Base-by-base conservation (phyloP, 441 rosid species). In the Populus hybrid region DNA sequence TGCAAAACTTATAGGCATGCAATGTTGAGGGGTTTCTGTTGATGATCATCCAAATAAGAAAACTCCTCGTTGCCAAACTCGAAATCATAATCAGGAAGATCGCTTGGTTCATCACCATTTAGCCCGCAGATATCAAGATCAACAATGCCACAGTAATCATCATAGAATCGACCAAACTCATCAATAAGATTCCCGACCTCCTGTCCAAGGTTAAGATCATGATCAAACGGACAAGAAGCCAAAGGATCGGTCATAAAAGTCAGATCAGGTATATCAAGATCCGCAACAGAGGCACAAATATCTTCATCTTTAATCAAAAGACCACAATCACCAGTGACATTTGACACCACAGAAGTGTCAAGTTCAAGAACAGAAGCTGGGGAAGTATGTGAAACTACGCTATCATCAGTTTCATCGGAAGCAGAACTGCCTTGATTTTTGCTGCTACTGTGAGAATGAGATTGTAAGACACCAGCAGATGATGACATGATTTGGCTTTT, bases 11-110 rank as follows among this genome's bases (percentile, higher is more conserved):
- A 92, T 71, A 82, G 90, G 94, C 97, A 92, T 2, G 85, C 90
- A 56, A 93, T 91, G 78, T 93, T 88, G 82, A 90, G 81, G 64
- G 92, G 85, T 3, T 78, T 82, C 9, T 79, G 75, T 12, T 56
- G 80, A 71, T 86, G 82, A 82, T 89, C 90, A 42, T 82, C 89
- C 76, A 89, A 64, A 40, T 76, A 84, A 18, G 84, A 78, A 35
- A 90, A 84, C 20, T 90, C 95, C 74, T 87, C 82, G 33, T 77
- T 88, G 42, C 88, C 90, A 33, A 93, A 90, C 45, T 90, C 94
- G 36, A 96, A 96, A 76, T 94, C 97, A 64, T 80, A 93, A 85
- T 94, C 99, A 6, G 99, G 99, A 42, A 96, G 94, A 68, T 85
- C 97, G 2, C 88, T 89, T 8, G 91, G 89, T 45, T 84, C 93